Percentiles rank a stretch among this genome's conserved stretches.
Conservation (phyloP, 441 rosid genomes). For the Adansonia grandidieri region DNA sequence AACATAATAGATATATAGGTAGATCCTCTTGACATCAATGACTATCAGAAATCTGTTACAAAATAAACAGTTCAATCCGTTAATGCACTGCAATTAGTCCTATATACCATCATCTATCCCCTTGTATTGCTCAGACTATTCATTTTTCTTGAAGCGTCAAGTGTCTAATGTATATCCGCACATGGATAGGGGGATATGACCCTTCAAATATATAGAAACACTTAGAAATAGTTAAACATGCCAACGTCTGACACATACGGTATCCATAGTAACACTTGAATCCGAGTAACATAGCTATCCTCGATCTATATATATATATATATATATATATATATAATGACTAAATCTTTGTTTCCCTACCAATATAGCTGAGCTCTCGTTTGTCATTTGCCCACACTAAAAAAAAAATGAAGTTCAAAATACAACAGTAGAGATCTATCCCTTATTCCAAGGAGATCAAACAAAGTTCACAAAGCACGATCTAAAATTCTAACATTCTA, state of each 20-base stretch:
- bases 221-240: no score
- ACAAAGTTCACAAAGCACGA: not conserved
- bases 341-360: not conserved
- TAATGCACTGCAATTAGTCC: constrained; percentile 12
- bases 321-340: not conserved
- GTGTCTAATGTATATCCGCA: no score
- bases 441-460: not conserved
- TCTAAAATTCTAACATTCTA: not conserved
- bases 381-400: not conserved
- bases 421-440: constrained; percentile 4
- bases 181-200: no score
- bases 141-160: no score
- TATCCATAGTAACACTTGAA: no score
- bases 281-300: not conserved
- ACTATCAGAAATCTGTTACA: constrained; percentile 4
- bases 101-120: not conserved
- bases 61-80: not conserved
- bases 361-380: not conserved
- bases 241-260: no score
- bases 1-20: not conserved
- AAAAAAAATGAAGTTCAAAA: not conserved
- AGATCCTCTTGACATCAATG: not conserved
- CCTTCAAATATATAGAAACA: no score
- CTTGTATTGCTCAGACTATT: no score
- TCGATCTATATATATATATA: not conserved